These are phyloP conservation scores for Lasiosphaeria hispida DNA, from an alignment of 495 filamentous ascomycete genomes.

Conservation along the genomic window DNA sequence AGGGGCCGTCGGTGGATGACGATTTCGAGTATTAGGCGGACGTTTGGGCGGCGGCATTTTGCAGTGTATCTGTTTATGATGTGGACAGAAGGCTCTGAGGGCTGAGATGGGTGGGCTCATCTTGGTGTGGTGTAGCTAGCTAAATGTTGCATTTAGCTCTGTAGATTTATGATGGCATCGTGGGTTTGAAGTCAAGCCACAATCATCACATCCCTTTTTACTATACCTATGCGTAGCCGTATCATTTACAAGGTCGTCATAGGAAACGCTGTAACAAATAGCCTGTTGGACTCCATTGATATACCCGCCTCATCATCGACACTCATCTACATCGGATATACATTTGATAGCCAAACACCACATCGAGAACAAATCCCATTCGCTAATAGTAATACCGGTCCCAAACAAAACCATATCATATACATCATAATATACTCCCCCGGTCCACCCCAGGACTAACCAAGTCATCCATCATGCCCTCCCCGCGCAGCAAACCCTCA, in stretches of 20 bases:
- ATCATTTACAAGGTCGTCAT: too few relatives aligned
- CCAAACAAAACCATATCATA: background rate
- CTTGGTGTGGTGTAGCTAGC: background rate
- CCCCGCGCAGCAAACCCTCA: conserved; percentile 25
- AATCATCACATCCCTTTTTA: too few relatives aligned
- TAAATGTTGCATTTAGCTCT: background rate
- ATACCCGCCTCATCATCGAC: too few relatives aligned
- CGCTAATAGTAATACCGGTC: background rate
- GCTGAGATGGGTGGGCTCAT: too few relatives aligned
- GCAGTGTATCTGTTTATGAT: background rate
- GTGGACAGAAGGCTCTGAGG: background rate
- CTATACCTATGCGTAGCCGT: too few relatives aligned
- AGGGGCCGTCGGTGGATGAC: conserved; percentile 84
- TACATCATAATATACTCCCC: conserved; percentile 29
- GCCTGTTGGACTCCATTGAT: too few relatives aligned
- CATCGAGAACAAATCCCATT: too few relatives aligned
- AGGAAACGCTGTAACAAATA: too few relatives aligned
- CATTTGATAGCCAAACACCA: too few relatives aligned
- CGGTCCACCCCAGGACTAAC: conserved; percentile 22
- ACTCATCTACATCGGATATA: too few relatives aligned
- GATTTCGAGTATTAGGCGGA: conserved; percentile 85
- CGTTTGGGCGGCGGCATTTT: background rate
- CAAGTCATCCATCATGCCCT: conserved; percentile 15
- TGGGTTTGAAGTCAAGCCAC: background rate
- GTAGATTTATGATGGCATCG: background rate